Evolutionary conservation across 2,329 filamentous ascomycete species (phyloP), one percentile per base, ranked within the genome.

Genomic region (Graphilbum ipis-grandicollis): DNA sequence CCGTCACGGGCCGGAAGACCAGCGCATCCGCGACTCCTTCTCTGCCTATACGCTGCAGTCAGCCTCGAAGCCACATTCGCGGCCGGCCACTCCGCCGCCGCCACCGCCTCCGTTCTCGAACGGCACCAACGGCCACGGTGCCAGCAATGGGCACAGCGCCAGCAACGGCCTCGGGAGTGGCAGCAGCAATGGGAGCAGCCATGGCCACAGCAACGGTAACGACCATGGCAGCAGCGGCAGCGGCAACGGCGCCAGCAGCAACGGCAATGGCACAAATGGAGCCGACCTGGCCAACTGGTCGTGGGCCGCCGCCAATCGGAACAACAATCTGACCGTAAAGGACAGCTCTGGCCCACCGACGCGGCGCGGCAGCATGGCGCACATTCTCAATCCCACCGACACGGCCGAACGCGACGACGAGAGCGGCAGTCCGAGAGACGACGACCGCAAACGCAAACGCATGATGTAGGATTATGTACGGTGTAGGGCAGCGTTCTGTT

Each of bases 391-490:
- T 46, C 68, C 68, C 1, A 68, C 67, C 19, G 66, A 70, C 36
- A 70, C 64, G 17, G 59, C 58, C 6, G 68, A 71, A 50, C 57
- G 65, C 28, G 63, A 66, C 6, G 65, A 70, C 21, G 68, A 72
- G 39, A 68, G 12, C 26, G 66, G 67, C 33, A 66, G 69, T 31
- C 57, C 56, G 0, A 56, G 68, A 23, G 67, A 64, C 18, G 68
- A 74, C 18, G 69, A 72, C 44, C 59, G 69, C 32, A 78, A 78
- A 52, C 62, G 73, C 39, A 76, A 76, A 53, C 62, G 73, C 38
- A 55, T 75, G 46, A 60, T 66, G 46, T 71, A 14, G 26, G 10
- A 28, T 28, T 7, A 28, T 28, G 6, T 28, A 13, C 6, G n/a
- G 8, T n/a, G n/a, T n/a, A n/a, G n/a, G n/a, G n/a, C n/a, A n/a